Evolutionary conservation across 257 asterid species (phyloP).

Genomic region (Salvia miltiorrhiza): DNA sequence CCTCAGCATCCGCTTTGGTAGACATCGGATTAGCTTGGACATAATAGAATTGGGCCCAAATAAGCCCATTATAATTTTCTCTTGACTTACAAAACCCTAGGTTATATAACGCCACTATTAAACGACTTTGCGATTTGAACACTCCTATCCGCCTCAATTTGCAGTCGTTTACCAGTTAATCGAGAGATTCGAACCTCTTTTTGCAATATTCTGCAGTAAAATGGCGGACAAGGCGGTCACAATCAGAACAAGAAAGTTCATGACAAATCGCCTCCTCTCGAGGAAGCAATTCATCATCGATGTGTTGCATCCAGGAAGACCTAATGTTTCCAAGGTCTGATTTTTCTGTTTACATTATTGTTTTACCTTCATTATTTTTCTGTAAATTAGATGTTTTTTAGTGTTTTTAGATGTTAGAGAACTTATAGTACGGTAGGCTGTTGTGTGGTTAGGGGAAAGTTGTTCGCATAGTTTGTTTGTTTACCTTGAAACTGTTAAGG

Average conservation of each 20-base stretch:
- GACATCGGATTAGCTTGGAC: too few species aligned
- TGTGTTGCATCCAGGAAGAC: conserved; percentile 68
- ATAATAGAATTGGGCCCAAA: too few species aligned
- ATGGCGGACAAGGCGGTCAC: conserved; percentile 81
- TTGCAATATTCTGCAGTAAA: conserved; percentile 16
- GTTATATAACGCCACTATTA: too few species aligned
- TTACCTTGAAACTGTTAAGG: background rate
- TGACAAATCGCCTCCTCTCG: conserved; percentile 69
- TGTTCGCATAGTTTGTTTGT: background rate
- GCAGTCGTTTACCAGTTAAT: background rate
- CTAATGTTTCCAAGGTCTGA: conserved; percentile 69
- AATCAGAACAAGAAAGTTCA: conserved; percentile 62
- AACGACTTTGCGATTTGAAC: background rate
- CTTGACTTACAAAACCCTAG: too few species aligned
- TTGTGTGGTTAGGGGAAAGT: background rate
- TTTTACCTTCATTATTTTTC: background rate
- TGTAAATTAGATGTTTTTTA: background rate
- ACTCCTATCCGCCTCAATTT: background rate
- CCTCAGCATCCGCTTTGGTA: too few species aligned
- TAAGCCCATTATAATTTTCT: too few species aligned
- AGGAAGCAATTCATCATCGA: conserved; percentile 77
- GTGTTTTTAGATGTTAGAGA: background rate
- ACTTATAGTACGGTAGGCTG: background rate
- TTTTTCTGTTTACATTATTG: background rate
- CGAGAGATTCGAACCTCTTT: background rate